phyloP scores from a whole-genome alignment of 129 eudicot species.

The Flaveria bidentis region DNA sequence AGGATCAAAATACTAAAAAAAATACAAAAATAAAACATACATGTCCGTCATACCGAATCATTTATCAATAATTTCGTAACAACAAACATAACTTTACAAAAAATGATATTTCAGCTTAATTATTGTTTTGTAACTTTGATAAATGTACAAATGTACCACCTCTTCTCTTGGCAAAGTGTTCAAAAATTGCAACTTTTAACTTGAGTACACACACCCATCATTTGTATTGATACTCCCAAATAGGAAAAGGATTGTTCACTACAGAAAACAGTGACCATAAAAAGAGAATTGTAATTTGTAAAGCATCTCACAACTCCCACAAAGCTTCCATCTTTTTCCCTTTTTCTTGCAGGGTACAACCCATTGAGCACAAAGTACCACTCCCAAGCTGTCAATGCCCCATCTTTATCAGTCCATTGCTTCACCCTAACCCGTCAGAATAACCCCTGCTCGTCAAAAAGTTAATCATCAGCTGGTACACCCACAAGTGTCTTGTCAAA shows the following conservation, averaged over 20 bases:
- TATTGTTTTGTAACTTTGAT: not conserved
- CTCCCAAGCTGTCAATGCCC: slow-evolving; percentile 25
- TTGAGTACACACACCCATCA: slow-evolving; percentile 19
- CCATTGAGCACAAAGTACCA: slow-evolving; percentile 21
- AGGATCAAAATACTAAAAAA: too few species aligned
- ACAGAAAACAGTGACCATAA: slow-evolving; percentile 44
- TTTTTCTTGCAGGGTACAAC: slow-evolving; percentile 27
- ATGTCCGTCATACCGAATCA: too few species aligned
- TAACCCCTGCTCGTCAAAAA: slow-evolving; percentile 35
- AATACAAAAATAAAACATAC: too few species aligned
- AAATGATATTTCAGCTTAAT: not conserved
- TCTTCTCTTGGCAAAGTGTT: too few species aligned
- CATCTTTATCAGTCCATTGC: slow-evolving; percentile 32
- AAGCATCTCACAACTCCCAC: slow-evolving; percentile 26
- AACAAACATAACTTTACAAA: too few species aligned
- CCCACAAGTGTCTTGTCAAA: slow-evolving; percentile 43
- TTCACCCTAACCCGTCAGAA: slow-evolving; percentile 35
- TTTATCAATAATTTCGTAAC: too few species aligned
- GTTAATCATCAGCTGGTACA: slow-evolving; percentile 37
- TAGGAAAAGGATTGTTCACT: slow-evolving; percentile 20
- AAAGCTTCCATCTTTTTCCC: not conserved
- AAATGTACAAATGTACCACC: not conserved
- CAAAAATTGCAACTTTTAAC: slow-evolving; percentile 7
- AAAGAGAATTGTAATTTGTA: slow-evolving; percentile 37
- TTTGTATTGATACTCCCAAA: slow-evolving; percentile 34